Conservation (phyloP, 176 grass and related monocot species). For the Phragmites australis region DNA sequence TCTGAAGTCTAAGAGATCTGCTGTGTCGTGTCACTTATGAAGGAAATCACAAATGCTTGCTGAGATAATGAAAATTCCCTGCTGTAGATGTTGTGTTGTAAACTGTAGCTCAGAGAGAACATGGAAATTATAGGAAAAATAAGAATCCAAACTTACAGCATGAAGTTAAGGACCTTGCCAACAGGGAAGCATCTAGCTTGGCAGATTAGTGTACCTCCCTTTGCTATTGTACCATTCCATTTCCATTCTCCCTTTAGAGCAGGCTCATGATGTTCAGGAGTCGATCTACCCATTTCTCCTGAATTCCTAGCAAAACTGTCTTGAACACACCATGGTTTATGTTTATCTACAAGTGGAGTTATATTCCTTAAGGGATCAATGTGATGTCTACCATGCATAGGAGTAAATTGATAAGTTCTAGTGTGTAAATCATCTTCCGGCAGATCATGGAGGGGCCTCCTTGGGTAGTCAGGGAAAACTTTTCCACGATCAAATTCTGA, state of each 20-base stretch:
- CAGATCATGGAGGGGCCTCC: constrained; percentile 48
- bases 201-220: constrained; percentile 81
- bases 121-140: neutral
- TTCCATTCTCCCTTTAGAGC: constrained; percentile 80
- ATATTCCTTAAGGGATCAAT: constrained; percentile 52
- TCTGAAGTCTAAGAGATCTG: neutral
- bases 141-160: constrained; percentile 77
- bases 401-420: constrained; percentile 30
- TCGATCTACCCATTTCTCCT: constrained; percentile 50
- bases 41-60: neutral
- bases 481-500: constrained; percentile 60
- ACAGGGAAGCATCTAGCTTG: constrained; percentile 94
- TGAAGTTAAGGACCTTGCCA: constrained; percentile 89
- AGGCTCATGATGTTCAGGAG: constrained; percentile 48
- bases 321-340: constrained; percentile 47
- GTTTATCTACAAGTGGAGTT: constrained; percentile 43
- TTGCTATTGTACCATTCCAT: constrained; percentile 92
- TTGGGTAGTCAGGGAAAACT: constrained; percentile 36
- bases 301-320: constrained; percentile 48
- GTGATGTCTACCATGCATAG: constrained; percentile 38
- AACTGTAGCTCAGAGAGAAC: constrained; percentile 1
- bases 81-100: constrained; percentile 16
- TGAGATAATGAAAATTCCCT: neutral
- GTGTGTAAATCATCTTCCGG: constrained; percentile 41
- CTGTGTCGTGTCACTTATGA: neutral